A percentile compares a stretch with the other conserved stretches of the same genome.
These are phyloP conservation scores for Clarireedia homoeocarpa DNA, from an alignment of 2,329 filamentous ascomycete genomes.

Conservation along the genomic window DNA sequence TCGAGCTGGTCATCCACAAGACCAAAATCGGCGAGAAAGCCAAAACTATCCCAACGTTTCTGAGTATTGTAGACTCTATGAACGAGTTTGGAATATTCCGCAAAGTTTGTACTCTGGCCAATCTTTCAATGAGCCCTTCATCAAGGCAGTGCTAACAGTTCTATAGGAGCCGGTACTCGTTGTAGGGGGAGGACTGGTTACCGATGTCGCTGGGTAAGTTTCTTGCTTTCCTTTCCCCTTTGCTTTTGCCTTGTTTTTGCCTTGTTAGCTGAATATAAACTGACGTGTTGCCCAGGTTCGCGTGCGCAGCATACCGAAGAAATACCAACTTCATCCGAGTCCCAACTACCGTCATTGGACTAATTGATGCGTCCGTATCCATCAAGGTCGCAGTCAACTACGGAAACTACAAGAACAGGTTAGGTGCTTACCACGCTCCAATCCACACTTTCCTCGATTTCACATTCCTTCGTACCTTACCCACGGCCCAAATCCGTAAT, in stretches of 20 bases:
- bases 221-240: conserved; percentile 8
- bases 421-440: conserved; percentile 66
- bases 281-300: conserved; percentile 42
- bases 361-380: conserved; percentile 67
- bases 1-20: conserved; percentile 59
- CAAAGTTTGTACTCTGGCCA: conserved; percentile 36
- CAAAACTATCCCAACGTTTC: conserved; percentile 62
- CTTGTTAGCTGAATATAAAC: conserved; percentile 7
- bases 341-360: conserved; percentile 66
- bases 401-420: conserved; percentile 66
- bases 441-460: conserved; percentile 68
- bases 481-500: conserved; percentile 60
- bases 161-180: conserved; percentile 54
- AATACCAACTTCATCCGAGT: conserved; percentile 69
- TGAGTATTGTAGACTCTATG: conserved; percentile 67
- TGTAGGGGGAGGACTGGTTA: conserved; percentile 62
- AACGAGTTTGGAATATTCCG: conserved; percentile 63
- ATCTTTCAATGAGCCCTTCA: background rate
- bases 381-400: conserved; percentile 78
- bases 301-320: conserved; percentile 62
- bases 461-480: conserved; percentile 60
- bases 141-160: conserved; percentile 7
- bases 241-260: background rate
- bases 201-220: conserved; percentile 63
- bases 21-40: conserved; percentile 70